Conservation (phyloP, 2,329 filamentous ascomycete species). For the Neurospora sp. region DNA sequence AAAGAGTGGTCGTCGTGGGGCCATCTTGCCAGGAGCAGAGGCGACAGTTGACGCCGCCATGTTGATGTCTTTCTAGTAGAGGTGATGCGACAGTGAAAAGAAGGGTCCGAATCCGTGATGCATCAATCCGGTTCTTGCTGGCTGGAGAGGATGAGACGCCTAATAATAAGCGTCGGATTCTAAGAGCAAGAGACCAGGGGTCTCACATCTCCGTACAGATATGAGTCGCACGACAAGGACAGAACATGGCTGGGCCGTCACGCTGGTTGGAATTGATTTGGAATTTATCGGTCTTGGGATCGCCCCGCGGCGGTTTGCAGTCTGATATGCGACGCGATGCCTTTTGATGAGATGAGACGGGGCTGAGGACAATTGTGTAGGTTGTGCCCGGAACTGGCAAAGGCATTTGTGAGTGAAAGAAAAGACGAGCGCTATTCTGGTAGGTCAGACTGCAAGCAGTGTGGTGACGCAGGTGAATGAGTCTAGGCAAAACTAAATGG, state of each 20-base stretch:
- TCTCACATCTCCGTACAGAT: not conserved
- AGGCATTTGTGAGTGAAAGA: not conserved
- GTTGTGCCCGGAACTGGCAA: not conserved
- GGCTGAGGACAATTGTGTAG: not conserved
- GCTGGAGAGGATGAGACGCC: not conserved
- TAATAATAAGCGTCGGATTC: not conserved
- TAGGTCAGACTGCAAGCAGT: not conserved
- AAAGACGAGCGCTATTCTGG: not conserved
- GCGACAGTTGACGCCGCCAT: constrained; percentile 29
- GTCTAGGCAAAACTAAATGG: not conserved
- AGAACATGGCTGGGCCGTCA: not conserved
- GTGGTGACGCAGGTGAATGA: not conserved
- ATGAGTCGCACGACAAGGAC: not conserved
- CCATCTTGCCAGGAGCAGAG: constrained; percentile 22
- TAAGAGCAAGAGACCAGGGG: not conserved
- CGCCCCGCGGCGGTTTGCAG: not conserved
- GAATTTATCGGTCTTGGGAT: not conserved
- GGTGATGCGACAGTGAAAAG: not conserved
- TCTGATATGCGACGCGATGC: not conserved
- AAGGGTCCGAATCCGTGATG: not conserved
- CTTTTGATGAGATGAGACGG: not conserved
- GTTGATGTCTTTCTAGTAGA: not conserved
- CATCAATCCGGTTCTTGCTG: not conserved
- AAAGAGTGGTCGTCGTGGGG: constrained; percentile 22
- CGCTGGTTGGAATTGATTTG: not conserved